Conservation (phyloP, 1,284 basidiomycete species). For the Coniferiporia weirii region DNA sequence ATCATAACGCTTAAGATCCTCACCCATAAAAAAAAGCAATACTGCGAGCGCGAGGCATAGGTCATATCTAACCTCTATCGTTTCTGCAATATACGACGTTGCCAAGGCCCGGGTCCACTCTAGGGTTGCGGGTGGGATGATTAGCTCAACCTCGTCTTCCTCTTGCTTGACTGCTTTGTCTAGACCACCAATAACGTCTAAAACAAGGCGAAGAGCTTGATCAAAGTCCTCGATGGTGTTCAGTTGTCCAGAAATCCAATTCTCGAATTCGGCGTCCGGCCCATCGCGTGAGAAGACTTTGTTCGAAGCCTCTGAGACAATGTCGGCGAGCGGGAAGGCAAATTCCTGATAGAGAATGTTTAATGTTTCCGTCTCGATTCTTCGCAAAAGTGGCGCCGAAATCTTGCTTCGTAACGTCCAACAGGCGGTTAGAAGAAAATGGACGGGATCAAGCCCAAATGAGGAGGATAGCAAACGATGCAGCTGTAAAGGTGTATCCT, state of each 20-base stretch:
- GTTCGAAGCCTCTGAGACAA: constrained; percentile 59
- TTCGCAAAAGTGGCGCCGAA: constrained; percentile 48
- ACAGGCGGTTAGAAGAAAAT: constrained; percentile 49
- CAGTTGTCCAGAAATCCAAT: constrained; percentile 56
- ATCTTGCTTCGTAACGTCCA: constrained; percentile 57
- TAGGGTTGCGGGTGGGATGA: constrained; percentile 47
- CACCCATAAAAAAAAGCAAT: constrained; percentile 67
- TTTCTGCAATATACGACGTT: constrained; percentile 53
- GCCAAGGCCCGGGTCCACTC: constrained; percentile 59
- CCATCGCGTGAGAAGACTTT: constrained; percentile 46
- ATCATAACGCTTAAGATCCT: constrained; percentile 57
- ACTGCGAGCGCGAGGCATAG: constrained; percentile 58
- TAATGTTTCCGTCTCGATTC: constrained; percentile 51
- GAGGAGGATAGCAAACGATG: constrained; percentile 40
- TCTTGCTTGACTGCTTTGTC: constrained; percentile 69
- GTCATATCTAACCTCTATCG: constrained; percentile 68
- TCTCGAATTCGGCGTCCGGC: constrained; percentile 52
- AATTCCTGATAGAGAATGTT: constrained; percentile 70
- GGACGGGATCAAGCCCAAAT: constrained; percentile 38
- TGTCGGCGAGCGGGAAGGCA: constrained; percentile 67
- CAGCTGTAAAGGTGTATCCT: constrained; percentile 63
- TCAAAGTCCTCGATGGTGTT: constrained; percentile 52
- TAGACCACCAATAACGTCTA: constrained; percentile 66
- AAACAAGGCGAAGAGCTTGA: constrained; percentile 44
- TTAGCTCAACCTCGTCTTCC: constrained; percentile 57